Percentiles rank a stretch among this genome's conserved stretches.
Evolutionary conservation across 768 basidiomycete species (phyloP).

Genomic region (Mycena epipterygia): DNA sequence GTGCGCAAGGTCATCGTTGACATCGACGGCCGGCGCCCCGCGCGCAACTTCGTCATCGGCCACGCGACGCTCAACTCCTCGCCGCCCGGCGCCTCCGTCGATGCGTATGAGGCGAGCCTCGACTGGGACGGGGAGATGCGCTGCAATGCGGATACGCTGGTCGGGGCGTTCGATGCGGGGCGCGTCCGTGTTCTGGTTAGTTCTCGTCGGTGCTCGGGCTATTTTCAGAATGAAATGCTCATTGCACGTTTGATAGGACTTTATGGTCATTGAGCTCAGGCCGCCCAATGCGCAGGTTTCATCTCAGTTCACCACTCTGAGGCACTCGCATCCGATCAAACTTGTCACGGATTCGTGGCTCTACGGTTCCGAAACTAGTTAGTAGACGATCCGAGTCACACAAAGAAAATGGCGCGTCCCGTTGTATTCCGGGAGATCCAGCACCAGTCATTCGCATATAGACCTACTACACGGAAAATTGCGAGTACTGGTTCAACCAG

Average conservation of each 20-base stretch:
- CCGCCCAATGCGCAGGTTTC: background rate
- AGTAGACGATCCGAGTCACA: too few relatives aligned
- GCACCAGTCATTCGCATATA: too few relatives aligned
- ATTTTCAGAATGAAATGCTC: background rate
- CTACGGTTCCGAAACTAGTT: background rate
- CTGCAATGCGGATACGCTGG: background rate
- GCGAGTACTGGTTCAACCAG: too few relatives aligned
- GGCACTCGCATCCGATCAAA: slow-evolving; percentile 30
- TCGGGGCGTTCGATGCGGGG: slow-evolving; percentile 19
- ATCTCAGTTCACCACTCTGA: slow-evolving; percentile 4
- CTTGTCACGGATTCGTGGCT: slow-evolving; percentile 35
- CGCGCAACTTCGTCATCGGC: background rate
- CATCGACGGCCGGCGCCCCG: background rate
- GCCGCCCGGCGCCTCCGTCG: slow-evolving; percentile 1
- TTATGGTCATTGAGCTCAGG: slow-evolving; percentile 26
- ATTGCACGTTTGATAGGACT: slow-evolving; percentile 17
- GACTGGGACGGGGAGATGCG: slow-evolving; percentile 16
- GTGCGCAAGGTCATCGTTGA: slow-evolving; percentile 7
- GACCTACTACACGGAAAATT: too few relatives aligned
- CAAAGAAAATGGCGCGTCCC: too few relatives aligned
- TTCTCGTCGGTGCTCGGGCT: too few relatives aligned
- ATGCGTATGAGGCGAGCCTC: background rate
- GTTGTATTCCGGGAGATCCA: too few relatives aligned
- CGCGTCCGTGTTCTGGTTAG: slow-evolving; percentile 21
- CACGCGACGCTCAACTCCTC: background rate